phyloP scores from a whole-genome alignment of 225 moss, liverwort and hornwort genomes.

The Thuidium tamariscinum region DNA sequence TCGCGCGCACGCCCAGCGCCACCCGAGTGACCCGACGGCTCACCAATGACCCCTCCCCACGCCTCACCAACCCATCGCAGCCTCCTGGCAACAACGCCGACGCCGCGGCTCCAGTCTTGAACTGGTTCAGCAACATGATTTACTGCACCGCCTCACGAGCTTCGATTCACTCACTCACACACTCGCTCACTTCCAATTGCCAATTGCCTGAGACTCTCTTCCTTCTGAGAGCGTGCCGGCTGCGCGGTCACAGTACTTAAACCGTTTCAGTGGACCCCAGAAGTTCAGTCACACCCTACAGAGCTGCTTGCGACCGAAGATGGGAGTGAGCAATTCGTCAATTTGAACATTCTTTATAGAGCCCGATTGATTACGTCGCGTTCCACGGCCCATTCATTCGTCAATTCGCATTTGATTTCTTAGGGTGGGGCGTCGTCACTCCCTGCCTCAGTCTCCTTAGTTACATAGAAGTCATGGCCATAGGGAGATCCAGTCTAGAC shows the following conservation, averaged over 20 bases:
- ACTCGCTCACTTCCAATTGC: background rate
- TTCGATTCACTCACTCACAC: background rate
- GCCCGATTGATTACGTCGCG: background rate
- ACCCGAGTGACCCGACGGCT: background rate
- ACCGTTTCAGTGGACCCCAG: background rate
- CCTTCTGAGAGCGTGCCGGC: background rate
- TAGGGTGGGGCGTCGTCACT: background rate
- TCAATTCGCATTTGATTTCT: background rate
- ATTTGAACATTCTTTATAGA: background rate
- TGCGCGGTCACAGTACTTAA: background rate
- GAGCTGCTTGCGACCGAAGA: no score
- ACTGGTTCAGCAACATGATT: slow-evolving; percentile 7
- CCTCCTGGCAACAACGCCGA: background rate
- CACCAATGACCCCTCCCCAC: background rate
- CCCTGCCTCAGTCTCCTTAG: background rate
- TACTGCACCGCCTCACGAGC: background rate
- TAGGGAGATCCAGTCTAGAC: background rate
- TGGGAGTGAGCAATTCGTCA: background rate
- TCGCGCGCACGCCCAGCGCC: background rate
- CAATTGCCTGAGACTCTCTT: background rate
- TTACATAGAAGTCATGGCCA: background rate
- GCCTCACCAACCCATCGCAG: background rate
- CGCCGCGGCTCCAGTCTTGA: background rate
- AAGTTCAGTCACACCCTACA: background rate
- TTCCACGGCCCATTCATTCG: background rate